Percentiles rank a stretch among this genome's conserved stretches.
These are phyloP conservation scores for Epichloe gansuensis DNA, from an alignment of 2,329 filamentous ascomycete genomes.

Conservation along the genomic window DNA sequence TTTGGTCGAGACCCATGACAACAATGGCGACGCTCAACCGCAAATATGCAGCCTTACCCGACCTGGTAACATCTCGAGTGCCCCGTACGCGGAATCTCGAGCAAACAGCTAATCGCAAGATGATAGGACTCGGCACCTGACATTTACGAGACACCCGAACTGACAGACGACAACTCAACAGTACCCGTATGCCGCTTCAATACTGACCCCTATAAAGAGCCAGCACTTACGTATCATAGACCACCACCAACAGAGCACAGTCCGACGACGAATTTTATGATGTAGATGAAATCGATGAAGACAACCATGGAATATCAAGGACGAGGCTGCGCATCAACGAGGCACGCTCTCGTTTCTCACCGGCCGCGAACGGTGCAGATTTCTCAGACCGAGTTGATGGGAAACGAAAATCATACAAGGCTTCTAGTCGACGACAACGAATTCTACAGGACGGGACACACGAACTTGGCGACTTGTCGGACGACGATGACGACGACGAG, in stretches of 20 bases:
- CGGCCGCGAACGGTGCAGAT: constrained; percentile 62
- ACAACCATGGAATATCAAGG: constrained; percentile 54
- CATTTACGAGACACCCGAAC: constrained; percentile 89
- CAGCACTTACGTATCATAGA: constrained; percentile 25
- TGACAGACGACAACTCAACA: constrained; percentile 82
- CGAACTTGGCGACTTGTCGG: constrained; percentile 62
- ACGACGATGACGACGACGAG: constrained; percentile 61
- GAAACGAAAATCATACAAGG: constrained; percentile 73
- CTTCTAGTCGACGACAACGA: constrained; percentile 53
- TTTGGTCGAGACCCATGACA: not conserved
- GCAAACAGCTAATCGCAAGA: constrained; percentile 11
- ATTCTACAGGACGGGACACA: constrained; percentile 50
- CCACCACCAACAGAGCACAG: constrained; percentile 40
- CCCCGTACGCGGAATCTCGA: constrained; percentile 5
- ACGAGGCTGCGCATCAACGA: constrained; percentile 63
- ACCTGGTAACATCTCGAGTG: constrained; percentile 43
- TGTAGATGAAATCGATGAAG: constrained; percentile 51
- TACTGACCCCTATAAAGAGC: not conserved
- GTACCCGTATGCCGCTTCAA: constrained; percentile 48
- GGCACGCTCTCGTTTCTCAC: constrained; percentile 68
- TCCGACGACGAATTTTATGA: constrained; percentile 52
- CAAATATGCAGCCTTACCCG: constrained; percentile 72
- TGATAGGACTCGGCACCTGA: constrained; percentile 77
- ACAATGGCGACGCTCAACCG: constrained; percentile 48
- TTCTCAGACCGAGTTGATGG: constrained; percentile 80